Conservation (phyloP, 2,329 filamentous ascomycete species). For the Chaetothyriales sp. region DNA sequence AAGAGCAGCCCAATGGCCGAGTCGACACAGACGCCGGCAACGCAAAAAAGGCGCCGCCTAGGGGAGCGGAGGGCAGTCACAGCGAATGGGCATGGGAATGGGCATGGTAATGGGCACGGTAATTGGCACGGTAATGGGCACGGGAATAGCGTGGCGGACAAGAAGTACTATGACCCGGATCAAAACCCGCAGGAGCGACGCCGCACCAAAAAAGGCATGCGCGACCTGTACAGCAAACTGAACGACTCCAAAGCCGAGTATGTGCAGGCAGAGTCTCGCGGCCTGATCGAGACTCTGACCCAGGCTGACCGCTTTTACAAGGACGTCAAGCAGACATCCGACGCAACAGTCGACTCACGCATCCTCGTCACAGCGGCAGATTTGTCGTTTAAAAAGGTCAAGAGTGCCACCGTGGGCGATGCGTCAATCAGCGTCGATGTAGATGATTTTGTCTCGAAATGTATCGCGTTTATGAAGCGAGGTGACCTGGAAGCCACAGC, state of each 20-base stretch:
- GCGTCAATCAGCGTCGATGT: slow-evolving; percentile 65
- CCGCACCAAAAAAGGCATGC: slow-evolving; percentile 52
- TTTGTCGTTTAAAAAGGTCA: slow-evolving; percentile 62
- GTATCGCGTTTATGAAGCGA: slow-evolving; percentile 71
- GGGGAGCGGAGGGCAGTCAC: neutral
- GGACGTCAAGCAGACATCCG: slow-evolving; percentile 71
- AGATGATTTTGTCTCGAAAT: slow-evolving; percentile 84
- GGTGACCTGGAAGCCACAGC: slow-evolving; percentile 31
- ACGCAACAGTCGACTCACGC: slow-evolving; percentile 83
- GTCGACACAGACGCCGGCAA: neutral
- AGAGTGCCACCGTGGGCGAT: slow-evolving; percentile 60
- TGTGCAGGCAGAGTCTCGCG: slow-evolving; percentile 50
- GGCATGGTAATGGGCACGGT: neutral
- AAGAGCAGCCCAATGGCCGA: slow-evolving; percentile 20
- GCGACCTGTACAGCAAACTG: slow-evolving; percentile 51
- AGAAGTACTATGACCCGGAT: slow-evolving; percentile 61
- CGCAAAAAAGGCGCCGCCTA: neutral
- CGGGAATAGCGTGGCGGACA: slow-evolving; percentile 23
- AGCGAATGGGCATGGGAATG: neutral
- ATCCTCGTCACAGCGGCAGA: slow-evolving; percentile 71
- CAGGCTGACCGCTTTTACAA: slow-evolving; percentile 52
- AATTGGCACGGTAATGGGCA: neutral
- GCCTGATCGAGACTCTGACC: slow-evolving; percentile 52
- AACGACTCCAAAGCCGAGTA: slow-evolving; percentile 54
- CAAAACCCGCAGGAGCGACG: slow-evolving; percentile 65